Evolutionary conservation across 257 asterid genomes (phyloP).

Genomic region (Fraxinus anomala): DNA sequence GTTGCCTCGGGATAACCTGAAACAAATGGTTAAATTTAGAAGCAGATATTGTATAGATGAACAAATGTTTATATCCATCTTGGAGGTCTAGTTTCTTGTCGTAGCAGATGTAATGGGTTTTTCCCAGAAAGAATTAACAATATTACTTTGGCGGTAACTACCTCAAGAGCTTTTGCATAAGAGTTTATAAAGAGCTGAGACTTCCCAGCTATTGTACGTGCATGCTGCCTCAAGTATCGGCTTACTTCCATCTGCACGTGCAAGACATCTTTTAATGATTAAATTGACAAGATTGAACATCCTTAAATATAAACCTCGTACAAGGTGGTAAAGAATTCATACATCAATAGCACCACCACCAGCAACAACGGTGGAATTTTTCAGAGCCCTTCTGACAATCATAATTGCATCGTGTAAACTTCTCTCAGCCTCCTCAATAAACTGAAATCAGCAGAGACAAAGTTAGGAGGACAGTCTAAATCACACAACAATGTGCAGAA

Average conservation of each 20-base stretch:
- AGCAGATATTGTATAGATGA: constrained; percentile 4
- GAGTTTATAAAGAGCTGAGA: constrained; percentile 58
- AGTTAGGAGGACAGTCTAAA: constrained; percentile 27
- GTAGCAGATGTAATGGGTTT: not conserved
- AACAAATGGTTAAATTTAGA: constrained; percentile 24
- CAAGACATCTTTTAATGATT: constrained; percentile 16
- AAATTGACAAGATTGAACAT: constrained; percentile 1
- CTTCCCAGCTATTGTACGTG: constrained; percentile 55
- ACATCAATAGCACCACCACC: constrained; percentile 98
- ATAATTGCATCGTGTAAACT: constrained; percentile 77
- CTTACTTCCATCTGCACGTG: constrained; percentile 77
- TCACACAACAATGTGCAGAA: constrained; percentile 9
- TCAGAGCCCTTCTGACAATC: constrained; percentile 85
- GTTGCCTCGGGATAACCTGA: constrained; percentile 65
- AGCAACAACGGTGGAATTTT: constrained; percentile 85
- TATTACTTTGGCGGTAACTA: not conserved
- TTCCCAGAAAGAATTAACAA: not conserved
- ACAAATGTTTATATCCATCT: constrained; percentile 3
- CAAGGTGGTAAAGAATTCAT: constrained; percentile 30
- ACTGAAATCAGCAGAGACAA: constrained; percentile 37
- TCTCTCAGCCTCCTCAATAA: constrained; percentile 74
- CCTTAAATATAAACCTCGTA: constrained; percentile 2
- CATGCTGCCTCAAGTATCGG: constrained; percentile 63
- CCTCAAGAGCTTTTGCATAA: constrained; percentile 63
- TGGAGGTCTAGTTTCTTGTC: not conserved